These are phyloP conservation scores for Suillus paluster DNA, from an alignment of 768 basidiomycete species.

Conservation along the genomic window DNA sequence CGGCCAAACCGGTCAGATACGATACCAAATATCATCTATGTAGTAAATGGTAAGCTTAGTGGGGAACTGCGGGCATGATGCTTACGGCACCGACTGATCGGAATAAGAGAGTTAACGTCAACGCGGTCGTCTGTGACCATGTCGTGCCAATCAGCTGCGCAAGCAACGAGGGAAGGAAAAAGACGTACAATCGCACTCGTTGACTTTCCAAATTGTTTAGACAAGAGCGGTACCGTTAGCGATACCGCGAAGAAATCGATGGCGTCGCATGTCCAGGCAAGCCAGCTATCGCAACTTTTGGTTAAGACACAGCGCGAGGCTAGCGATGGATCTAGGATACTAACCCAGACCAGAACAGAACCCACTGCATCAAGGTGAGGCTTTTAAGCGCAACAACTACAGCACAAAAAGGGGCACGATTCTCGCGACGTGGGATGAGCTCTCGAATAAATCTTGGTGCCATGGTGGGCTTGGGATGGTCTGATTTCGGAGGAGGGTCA, in stretches of 20 bases:
- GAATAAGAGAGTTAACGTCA: slow-evolving; percentile 91
- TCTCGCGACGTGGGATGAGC: slow-evolving; percentile 54
- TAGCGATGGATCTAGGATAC: slow-evolving; percentile 6
- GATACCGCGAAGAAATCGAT: slow-evolving; percentile 86
- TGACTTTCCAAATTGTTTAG: slow-evolving; percentile 49
- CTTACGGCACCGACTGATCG: slow-evolving; percentile 75
- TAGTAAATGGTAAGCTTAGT: background rate
- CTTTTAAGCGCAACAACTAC: slow-evolving; percentile 47
- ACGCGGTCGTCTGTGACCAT: slow-evolving; percentile 63
- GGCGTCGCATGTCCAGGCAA: slow-evolving; percentile 87
- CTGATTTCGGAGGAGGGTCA: background rate
- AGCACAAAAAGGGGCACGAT: slow-evolving; percentile 39
- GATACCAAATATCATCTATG: slow-evolving; percentile 79
- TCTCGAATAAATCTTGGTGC: slow-evolving; percentile 54
- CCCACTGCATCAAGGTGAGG: slow-evolving; percentile 59
- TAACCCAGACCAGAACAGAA: slow-evolving; percentile 63
- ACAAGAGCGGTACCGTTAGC: slow-evolving; percentile 55
- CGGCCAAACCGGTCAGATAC: slow-evolving; percentile 87
- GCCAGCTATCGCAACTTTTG: slow-evolving; percentile 51
- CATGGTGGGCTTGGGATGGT: slow-evolving; percentile 33
- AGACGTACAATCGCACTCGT: slow-evolving; percentile 48
- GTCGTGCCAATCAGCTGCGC: background rate
- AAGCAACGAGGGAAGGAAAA: background rate
- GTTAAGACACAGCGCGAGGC: background rate
- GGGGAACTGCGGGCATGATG: slow-evolving; percentile 4